Percentiles rank a stretch among this genome's conserved stretches.
Evolutionary conservation across 2,329 filamentous ascomycete species (phyloP).

Genomic region (Alternaria hordeiaustralica): DNA sequence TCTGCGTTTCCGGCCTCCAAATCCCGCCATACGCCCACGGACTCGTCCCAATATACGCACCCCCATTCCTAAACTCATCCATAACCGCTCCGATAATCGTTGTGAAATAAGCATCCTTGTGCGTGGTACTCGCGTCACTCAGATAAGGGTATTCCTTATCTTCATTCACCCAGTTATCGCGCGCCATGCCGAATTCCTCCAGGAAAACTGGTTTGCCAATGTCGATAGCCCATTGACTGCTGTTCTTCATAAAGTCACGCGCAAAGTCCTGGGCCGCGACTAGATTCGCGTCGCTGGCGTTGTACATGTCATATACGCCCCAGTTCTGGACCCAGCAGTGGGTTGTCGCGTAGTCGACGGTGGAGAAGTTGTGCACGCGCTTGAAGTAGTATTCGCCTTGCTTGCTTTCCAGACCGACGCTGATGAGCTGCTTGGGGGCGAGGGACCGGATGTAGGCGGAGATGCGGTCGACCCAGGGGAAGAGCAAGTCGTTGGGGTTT

Average conservation of each 20-base stretch:
- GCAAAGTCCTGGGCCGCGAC: conserved; percentile 46
- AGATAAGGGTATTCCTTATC: conserved; percentile 47
- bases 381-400: conserved; percentile 52
- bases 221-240: conserved; percentile 42
- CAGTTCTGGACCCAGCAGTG: conserved; percentile 52
- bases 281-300: conserved; percentile 40
- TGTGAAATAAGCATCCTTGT: conserved; percentile 50
- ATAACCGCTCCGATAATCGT: conserved; percentile 48
- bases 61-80: conserved; percentile 42
- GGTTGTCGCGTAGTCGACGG: conserved; percentile 49
- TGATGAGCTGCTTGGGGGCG: conserved; percentile 48
- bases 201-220: conserved; percentile 50
- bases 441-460: conserved; percentile 46
- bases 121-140: conserved; percentile 41
- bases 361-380: conserved; percentile 44
- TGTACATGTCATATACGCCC: conserved; percentile 50
- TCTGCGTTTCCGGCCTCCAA: conserved; percentile 49
- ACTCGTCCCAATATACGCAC: conserved; percentile 47
- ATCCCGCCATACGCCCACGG: conserved; percentile 52
- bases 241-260: conserved; percentile 39
- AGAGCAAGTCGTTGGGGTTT: conserved; percentile 42
- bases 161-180: conserved; percentile 50
- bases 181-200: conserved; percentile 51
- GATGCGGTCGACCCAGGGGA: conserved; percentile 48
- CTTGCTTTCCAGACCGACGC: conserved; percentile 49